Evolutionary conservation across 805 yeast species (phyloP).

Genomic region (Metschnikowia borealis): DNA sequence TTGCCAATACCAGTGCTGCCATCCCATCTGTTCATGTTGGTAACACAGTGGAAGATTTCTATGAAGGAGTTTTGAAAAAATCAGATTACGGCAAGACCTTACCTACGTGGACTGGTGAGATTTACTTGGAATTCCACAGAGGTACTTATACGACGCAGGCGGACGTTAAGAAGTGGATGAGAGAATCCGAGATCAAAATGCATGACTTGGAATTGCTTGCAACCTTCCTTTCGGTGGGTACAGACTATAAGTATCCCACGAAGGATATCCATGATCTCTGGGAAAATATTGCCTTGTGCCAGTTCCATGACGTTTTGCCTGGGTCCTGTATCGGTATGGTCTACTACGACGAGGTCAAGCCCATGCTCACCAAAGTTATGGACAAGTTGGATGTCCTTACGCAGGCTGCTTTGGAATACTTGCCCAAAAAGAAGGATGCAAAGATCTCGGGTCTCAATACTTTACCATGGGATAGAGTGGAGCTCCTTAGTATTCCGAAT

Average conservation of each 20-base stretch:
- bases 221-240: constrained; percentile 59
- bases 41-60: constrained; percentile 74
- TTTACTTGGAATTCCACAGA: constrained; percentile 91
- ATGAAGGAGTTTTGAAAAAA: constrained; percentile 54
- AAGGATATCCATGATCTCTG: constrained; percentile 66
- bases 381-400: constrained; percentile 51
- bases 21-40: constrained; percentile 83
- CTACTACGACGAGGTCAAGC: constrained; percentile 75
- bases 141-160: constrained; percentile 98
- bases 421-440: not conserved
- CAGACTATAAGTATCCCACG: constrained; percentile 66
- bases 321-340: constrained; percentile 95
- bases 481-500: constrained; percentile 35
- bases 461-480: constrained; percentile 59
- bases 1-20: constrained; percentile 72
- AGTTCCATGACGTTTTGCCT: constrained; percentile 97
- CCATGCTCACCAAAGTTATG: constrained; percentile 62
- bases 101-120: constrained; percentile 91
- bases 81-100: constrained; percentile 64
- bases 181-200: constrained; percentile 68
- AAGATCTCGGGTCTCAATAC: constrained; percentile 41
- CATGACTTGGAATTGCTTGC: constrained; percentile 87
- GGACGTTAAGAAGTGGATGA: constrained; percentile 72
- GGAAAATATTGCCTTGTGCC: constrained; percentile 87
- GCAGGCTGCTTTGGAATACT: constrained; percentile 38